Base-by-base conservation (phyloP, 2,329 filamentous ascomycete species). In the Penicillium brevicompactum region DNA sequence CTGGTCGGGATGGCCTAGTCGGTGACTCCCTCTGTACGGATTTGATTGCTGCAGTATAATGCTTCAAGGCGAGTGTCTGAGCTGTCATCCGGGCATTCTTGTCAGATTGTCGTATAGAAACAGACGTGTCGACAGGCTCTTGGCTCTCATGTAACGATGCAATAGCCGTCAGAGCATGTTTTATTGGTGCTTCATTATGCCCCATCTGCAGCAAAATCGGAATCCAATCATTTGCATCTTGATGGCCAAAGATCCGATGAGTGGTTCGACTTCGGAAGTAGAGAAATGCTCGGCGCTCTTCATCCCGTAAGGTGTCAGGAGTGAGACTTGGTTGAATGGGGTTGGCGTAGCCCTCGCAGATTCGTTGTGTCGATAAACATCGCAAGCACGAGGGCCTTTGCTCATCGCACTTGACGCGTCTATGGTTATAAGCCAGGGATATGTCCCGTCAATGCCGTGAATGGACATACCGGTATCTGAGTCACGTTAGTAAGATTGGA, bases 101-200 rank as follows among this genome's bases (percentile, higher is more conserved):
- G 7, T 34, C 14, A 10, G 44, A 40, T 43, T 13, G 44, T 13
- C 44, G 42, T 18, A 46, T 40, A 14, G 22, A 46, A 2, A 21
- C 18, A 18, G 18, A 38, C 0, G 40, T 3, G 43, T 43, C 42
- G 4, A 14, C n/a, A 3, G 46, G 38, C 5, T 54, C 51, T 7
- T 32, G n/a, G 13, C 51, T 54, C 16, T 54, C 51, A 46, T 54
- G 51, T 2, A 54, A 37, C n/a, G 51, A 54, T 4, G 46, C 51
- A 1, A 54, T 18, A 14, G 51, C 51, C 3, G 51, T 54, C 5
- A 54, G 4, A 11, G 46, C 46, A 45, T 54, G 46, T 13, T 49
- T 54, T 5, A 54, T 27, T 16, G 51, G 22, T 6, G 31, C 16
- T 41, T 54, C 51, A 9, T 13, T 45, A 18, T 54, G 32, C 7